These are phyloP conservation scores for Phaffia australis DNA, from an alignment of 768 basidiomycete species.

Conservation along the genomic window DNA sequence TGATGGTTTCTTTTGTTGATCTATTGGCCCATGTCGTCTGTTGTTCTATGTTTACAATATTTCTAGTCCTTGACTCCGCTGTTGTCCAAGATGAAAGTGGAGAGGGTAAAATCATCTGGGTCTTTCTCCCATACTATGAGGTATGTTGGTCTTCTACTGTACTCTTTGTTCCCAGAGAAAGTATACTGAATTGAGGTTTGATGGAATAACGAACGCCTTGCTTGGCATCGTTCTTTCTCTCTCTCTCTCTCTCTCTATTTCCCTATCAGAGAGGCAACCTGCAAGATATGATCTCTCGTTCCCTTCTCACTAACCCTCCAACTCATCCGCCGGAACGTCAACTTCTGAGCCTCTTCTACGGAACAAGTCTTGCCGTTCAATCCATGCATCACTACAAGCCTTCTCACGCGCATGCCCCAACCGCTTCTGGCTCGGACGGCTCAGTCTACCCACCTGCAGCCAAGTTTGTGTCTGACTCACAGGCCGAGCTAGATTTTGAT, in stretches of 20 bases:
- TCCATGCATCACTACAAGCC: conserved; percentile 87
- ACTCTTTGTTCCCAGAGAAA: background rate
- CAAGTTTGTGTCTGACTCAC: conserved; percentile 24
- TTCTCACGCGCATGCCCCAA: conserved; percentile 34
- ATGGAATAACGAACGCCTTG: too few relatives aligned
- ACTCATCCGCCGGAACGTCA: conserved; percentile 74
- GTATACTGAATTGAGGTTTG: background rate
- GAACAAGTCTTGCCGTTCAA: conserved; percentile 83
- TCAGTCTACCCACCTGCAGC: conserved; percentile 31
- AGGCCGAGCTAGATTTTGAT: conserved; percentile 51
- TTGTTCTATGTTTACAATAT: background rate
- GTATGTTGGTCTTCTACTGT: conserved; percentile 39
- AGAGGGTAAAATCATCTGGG: conserved; percentile 87
- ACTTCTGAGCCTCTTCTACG: conserved; percentile 80
- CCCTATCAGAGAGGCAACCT: conserved; percentile 67
- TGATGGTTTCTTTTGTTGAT: background rate
- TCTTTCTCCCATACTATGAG: conserved; percentile 89
- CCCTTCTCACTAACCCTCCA: conserved; percentile 61
- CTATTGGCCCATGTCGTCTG: background rate
- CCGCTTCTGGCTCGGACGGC: conserved; percentile 35
- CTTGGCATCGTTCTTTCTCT: background rate
- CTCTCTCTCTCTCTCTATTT: conserved; percentile 7
- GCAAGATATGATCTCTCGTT: conserved; percentile 79
- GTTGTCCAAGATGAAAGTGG: conserved; percentile 88
- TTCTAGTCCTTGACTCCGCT: conserved; percentile 54